A percentile compares a stretch with the other conserved stretches of the same genome.
phyloP scores from a whole-genome alignment of 495 filamentous ascomycete genomes.

The Hypoxylon intermedium region DNA sequence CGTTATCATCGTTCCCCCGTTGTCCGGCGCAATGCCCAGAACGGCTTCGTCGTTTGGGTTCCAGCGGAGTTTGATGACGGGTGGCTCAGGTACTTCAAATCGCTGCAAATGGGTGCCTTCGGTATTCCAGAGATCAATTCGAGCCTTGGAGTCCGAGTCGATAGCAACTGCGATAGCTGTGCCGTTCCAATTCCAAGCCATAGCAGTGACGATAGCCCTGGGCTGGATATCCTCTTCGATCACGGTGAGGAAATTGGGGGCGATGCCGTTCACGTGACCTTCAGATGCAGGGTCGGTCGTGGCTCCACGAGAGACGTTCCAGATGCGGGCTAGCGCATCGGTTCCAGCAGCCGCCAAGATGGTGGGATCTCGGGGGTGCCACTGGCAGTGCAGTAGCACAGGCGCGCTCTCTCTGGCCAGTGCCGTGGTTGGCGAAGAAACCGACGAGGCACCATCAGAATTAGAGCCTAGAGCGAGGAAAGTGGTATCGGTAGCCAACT shows the following conservation, averaged over 20 bases:
- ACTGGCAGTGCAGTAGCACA: constrained; percentile 72
- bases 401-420: constrained; percentile 54
- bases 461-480: constrained; percentile 64
- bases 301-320: constrained; percentile 68
- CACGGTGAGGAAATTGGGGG: constrained; percentile 47
- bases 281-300: constrained; percentile 51
- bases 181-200: constrained; percentile 77
- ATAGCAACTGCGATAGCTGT: constrained; percentile 72
- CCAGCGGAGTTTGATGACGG: constrained; percentile 67
- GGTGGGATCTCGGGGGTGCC: constrained; percentile 78
- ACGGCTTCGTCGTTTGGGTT: constrained; percentile 61
- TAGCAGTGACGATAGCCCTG: constrained; percentile 61
- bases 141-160: constrained; percentile 65
- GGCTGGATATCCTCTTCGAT: constrained; percentile 55
- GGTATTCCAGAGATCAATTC: constrained; percentile 71
- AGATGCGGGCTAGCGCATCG: constrained; percentile 80
- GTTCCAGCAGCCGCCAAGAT: constrained; percentile 76
- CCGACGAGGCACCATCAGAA: constrained; percentile 55
- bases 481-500: constrained; percentile 69
- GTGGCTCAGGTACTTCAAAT: constrained; percentile 56
- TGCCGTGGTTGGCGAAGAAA: constrained; percentile 41
- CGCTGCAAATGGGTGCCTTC: constrained; percentile 59
- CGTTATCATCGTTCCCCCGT: constrained; percentile 56
- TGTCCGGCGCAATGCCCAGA: constrained; percentile 63
- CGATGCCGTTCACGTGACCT: constrained; percentile 54